Evolutionary conservation across 2,329 filamentous ascomycete species (phyloP), one percentile per base, ranked within the genome.

Genomic region (Tolypocladium cylindrosporum): DNA sequence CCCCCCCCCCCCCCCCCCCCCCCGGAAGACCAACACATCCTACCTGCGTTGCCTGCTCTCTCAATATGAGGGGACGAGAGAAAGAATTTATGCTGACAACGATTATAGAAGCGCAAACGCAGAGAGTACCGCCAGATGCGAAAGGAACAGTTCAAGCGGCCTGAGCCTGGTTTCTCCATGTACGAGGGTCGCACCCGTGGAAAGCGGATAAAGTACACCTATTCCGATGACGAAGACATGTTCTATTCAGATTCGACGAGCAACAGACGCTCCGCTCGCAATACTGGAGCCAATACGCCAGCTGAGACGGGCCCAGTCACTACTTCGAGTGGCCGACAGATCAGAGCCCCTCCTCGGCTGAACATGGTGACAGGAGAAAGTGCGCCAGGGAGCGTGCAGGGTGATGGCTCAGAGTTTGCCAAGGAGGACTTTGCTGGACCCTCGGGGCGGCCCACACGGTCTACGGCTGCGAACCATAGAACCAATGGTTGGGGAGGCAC

Each of bases 141-240:
- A 62, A 93, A 93, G 68, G 90, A 93, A 61, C 87, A 89, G 59
- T 97, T 97, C 74, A 83, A 88, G 63, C 85, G 91, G 6, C 91
- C 91, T 7, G 92, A 96, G 65, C 87, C 89, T 11, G 91, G 91
- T 5, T 95, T 93, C 69, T 97, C 92, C 1, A 79, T 96, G 59
- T 99, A 99, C 71, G 94, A 99, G 75, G 94, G 94, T 55, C 90
- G 94, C 56, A 99, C 95, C 6, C 86, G 94, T 59, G 94, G 94
- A 58, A 97, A 99, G 78, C 89, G 93, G 61, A 89, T 96, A 75
- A 95, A 92, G 72, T 99, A 99, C 69, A 99, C 91, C 0, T 99
- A 90, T 69, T 95, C 91, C 0, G 92, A 97, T 56, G 90, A 95
- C 31, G 90, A 95, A 64, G 87, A 87, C 41, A 84, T 87, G 19